Base-by-base conservation (phyloP, 1,284 basidiomycete species). In the Pascua guehoae region DNA sequence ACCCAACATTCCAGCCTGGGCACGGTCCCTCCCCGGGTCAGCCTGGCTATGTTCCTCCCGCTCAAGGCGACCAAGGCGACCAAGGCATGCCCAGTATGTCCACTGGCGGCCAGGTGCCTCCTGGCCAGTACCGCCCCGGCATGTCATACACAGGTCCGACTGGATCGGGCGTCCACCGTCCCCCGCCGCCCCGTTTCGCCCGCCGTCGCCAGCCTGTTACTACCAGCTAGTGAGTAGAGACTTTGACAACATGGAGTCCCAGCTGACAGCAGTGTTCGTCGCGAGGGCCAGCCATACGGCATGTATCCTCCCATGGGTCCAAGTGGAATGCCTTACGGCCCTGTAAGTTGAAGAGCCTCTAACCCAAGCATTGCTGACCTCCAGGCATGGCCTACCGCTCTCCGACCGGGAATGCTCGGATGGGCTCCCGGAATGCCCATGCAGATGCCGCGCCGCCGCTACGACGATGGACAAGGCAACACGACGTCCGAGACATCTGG, bases 401-500 rank as follows among this genome's bases (percentile, higher is more conserved):
- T 32, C 24, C 24, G 42, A 1, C 12, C 16, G 42, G 14, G 10
- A 4, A 44, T 44, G 10, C 42, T 9, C 9, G n/a, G 11, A 18
- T n/a, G 15, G 41, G 41, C 41, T 15, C 41, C 41, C 3, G 41
- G 41, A 9, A 43, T 43, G 41, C 41, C 41, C 15, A 8, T 8
- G 7, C 17, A 43, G 15, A 9, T 9, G 15, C 41, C 41, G 12
- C 15, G 41, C 15, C 17, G 24, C 15, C 41, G 24, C 24, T 18
- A 14, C 41, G 49, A 51, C 41, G 12, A 32, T 12, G 49, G 49
- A 18, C 15, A 18, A 32, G 49, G 49, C 14, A 51, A 41, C 24
- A 51, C 49, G 32, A 51, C 49, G 11, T 51, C 49, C 18, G 49
- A 47, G n/a, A 16, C 42, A 18, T 40, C 47, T 8, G 11, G 47